Evolutionary conservation across 345 rosid genomes (phyloP), one percentile per base, ranked within the genome.

Genomic region (Eucalyptus sp.): DNA sequence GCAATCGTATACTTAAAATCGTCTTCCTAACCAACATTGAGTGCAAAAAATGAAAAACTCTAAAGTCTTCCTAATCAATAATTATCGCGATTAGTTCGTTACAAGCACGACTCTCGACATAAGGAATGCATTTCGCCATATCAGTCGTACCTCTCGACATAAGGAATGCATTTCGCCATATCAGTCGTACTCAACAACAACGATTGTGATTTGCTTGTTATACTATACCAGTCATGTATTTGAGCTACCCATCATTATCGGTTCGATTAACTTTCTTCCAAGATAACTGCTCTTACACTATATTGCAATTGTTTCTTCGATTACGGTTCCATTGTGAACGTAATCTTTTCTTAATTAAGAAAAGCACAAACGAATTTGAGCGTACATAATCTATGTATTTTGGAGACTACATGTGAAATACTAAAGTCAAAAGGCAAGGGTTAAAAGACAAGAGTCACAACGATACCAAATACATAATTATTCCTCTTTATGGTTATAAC

Each of bases 101-200:
- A 10, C 27, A 2, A 1, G 27, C 25, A 18, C 0, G 2, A 5
- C 7, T 71, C 44, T 20, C 4, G 0, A 71, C 2, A 12, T 37
- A 37, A 24, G 12, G 8, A 71, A 18, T 1, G 81, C 46, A 71
- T 37, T 71, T 3, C 27, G 4, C 44, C 4, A 12, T 37, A 20
- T 20, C 5, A 41, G 0, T 10, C 3, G 1, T 37, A 10, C 25
- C n/a, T n/a, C n/a, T n/a, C 7, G 2, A 71, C 2, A 11, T 37
- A 37, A 24, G 12, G 8, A 71, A 18, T 1, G 81, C 46, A 71
- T 37, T 71, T 3, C 27, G 4, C 44, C 4, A 12, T 37, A 20
- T 20, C 5, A 41, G 0, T 10, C 3, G 1, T 37, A 10, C 25
- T 33, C 4, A 18, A 37, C 13, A 33, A 37, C 2, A 71, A 9